Conservation (phyloP, 768 basidiomycete species). For the Fistulinella prunicolor region DNA sequence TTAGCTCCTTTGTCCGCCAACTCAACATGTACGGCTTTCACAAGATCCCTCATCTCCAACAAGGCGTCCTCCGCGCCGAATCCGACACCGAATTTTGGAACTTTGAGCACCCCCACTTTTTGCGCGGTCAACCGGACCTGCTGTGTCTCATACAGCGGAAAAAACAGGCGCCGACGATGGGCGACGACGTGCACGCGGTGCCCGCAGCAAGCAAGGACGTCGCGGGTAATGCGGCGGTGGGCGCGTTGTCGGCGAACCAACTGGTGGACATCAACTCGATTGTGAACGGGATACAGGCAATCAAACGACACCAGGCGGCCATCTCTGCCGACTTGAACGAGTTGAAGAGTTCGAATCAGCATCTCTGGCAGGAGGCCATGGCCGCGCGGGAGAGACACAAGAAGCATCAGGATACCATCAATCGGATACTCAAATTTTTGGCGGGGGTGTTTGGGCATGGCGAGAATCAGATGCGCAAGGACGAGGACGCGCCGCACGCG, state of each 20-base stretch:
- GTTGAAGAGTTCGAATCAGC: slow-evolving; percentile 81
- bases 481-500: slow-evolving; percentile 35
- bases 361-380: slow-evolving; percentile 91
- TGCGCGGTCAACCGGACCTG: slow-evolving; percentile 83
- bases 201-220: slow-evolving; percentile 18
- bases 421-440: slow-evolving; percentile 90
- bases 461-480: slow-evolving; percentile 37
- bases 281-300: slow-evolving; percentile 76
- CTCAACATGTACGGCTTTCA: slow-evolving; percentile 97
- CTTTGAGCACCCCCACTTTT: slow-evolving; percentile 89
- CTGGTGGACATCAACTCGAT: slow-evolving; percentile 76
- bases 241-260: slow-evolving; percentile 43
- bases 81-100: slow-evolving; percentile 84
- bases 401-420: slow-evolving; percentile 95
- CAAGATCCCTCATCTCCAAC: slow-evolving; percentile 94
- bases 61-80: slow-evolving; percentile 86
- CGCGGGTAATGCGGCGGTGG: slow-evolving; percentile 14
- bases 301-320: slow-evolving; percentile 90
- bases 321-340: slow-evolving; percentile 88
- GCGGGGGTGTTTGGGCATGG: slow-evolving; percentile 82
- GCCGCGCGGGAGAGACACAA: slow-evolving; percentile 75
- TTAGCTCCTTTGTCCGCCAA: slow-evolving; percentile 92
- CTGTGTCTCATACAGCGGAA: slow-evolving; percentile 88
- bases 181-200: slow-evolving; percentile 30
- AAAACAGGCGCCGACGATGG: slow-evolving; percentile 43